Evolutionary conservation across 495 filamentous ascomycete genomes (phyloP).

Genomic region (Tuber magnatum): DNA sequence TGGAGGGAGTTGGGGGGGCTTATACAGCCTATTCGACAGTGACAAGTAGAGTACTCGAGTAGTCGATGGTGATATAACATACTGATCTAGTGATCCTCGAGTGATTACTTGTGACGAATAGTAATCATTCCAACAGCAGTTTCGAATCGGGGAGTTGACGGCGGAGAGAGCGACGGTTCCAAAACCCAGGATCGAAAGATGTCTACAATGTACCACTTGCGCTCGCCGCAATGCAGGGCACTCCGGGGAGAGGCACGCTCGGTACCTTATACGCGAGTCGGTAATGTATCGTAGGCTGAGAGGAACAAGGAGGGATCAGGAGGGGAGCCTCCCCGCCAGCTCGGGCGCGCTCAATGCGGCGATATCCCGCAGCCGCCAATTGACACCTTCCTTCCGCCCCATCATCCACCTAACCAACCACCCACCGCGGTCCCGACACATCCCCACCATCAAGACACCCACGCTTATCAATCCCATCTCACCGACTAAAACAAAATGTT

Average conservation of each 20-base stretch:
- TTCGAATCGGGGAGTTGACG: not conserved
- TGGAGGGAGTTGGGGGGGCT: not conserved
- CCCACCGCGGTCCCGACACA: not conserved
- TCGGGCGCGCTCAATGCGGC: not conserved
- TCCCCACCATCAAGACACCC: not conserved
- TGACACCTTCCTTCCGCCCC: not conserved
- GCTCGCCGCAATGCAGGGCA: not conserved
- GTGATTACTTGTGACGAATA: not conserved
- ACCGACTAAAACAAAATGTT: not conserved
- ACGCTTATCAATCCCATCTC: not conserved
- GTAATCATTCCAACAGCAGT: not conserved
- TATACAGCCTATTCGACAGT: not conserved
- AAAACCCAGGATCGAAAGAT: not conserved
- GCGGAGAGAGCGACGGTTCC: not conserved
- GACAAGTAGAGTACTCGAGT: not conserved
- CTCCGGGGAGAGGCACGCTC: not conserved
- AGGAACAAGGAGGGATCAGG: not conserved
- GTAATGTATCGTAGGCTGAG: not conserved
- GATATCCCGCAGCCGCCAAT: not conserved
- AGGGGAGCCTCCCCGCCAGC: not conserved
- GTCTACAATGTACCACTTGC: not conserved
- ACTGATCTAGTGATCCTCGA: not conserved
- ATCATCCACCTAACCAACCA: not conserved
- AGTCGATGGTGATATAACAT: not conserved
- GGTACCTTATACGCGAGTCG: not conserved